Percentiles rank a stretch among this genome's conserved stretches.
Evolutionary conservation across 169 alveolate genomes (phyloP).

Genomic region (Plasmodium gonderi): DNA sequence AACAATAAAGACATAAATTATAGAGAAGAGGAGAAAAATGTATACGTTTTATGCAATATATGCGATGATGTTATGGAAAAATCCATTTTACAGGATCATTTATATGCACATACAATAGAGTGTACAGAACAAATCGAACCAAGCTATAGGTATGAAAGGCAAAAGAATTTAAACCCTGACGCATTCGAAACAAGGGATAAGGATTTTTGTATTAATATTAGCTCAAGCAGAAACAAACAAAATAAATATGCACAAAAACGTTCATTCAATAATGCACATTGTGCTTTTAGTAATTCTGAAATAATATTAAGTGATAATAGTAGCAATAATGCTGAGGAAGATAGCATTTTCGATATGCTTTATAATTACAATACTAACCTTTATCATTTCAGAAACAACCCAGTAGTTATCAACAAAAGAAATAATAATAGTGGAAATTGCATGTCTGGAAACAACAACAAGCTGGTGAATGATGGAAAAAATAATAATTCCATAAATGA

Average conservation of each 20-base stretch:
- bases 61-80: conserved; percentile 37
- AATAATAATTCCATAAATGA: neutral
- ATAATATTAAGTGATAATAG: neutral
- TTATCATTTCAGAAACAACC: neutral
- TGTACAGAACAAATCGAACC: neutral
- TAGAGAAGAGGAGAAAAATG: neutral
- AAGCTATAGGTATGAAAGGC: neutral
- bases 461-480: neutral
- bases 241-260: conserved; percentile 10
- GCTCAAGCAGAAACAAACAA: neutral
- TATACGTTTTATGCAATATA: conserved; percentile 17
- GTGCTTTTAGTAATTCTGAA: neutral
- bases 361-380: conserved; percentile 16
- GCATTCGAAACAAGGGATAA: conserved; percentile 4
- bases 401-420: neutral
- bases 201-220: neutral
- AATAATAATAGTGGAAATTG: neutral
- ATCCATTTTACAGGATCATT: conserved; percentile 33
- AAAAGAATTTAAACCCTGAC: neutral
- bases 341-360: neutral
- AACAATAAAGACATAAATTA: neutral
- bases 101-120: conserved; percentile 38
- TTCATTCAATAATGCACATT: neutral
- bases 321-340: neutral
- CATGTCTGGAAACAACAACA: neutral